These are phyloP conservation scores for Ustilago curta DNA, from an alignment of 1,284 basidiomycete species.

Conservation along the genomic window DNA sequence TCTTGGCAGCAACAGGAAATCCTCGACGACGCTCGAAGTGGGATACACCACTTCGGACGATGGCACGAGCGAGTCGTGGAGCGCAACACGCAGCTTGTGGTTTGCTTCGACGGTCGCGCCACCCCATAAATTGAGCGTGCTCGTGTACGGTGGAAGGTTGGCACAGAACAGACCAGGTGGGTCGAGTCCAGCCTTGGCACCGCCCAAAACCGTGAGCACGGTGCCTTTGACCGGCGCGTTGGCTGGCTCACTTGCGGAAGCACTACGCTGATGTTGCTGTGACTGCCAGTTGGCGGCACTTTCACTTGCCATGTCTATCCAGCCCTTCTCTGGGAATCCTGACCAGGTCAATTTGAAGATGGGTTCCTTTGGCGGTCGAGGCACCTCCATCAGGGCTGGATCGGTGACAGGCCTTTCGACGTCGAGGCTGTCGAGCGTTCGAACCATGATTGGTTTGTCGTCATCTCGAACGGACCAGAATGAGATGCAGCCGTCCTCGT, in stretches of 20 bases:
- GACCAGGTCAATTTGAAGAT: conserved; percentile 89
- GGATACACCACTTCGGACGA: conserved; percentile 76
- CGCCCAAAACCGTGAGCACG: conserved; percentile 80
- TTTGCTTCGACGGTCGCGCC: conserved; percentile 65
- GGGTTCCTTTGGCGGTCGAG: conserved; percentile 74
- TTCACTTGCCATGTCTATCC: conserved; percentile 56
- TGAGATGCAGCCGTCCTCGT: conserved; percentile 86
- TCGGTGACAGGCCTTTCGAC: conserved; percentile 55
- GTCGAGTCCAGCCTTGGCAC: conserved; percentile 72
- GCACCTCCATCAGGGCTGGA: conserved; percentile 18
- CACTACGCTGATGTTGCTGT: conserved; percentile 18
- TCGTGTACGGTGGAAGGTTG: conserved; percentile 79
- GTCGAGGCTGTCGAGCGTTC: conserved; percentile 69
- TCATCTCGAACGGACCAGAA: conserved; percentile 88
- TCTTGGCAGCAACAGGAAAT: conserved; percentile 81
- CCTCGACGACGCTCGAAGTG: conserved; percentile 71
- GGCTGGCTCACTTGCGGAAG: conserved; percentile 18
- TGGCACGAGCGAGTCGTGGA: conserved; percentile 69
- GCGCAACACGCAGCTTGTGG: conserved; percentile 69
- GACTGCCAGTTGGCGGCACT: conserved; percentile 46
- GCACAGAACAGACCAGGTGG: conserved; percentile 78
- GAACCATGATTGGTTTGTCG: conserved; percentile 81
- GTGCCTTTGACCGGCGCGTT: conserved; percentile 37
- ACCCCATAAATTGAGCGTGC: conserved; percentile 71
- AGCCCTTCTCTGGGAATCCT: conserved; percentile 59